Conservation (phyloP, 495 filamentous ascomycete genomes). For the Pyrenula massariospora region DNA sequence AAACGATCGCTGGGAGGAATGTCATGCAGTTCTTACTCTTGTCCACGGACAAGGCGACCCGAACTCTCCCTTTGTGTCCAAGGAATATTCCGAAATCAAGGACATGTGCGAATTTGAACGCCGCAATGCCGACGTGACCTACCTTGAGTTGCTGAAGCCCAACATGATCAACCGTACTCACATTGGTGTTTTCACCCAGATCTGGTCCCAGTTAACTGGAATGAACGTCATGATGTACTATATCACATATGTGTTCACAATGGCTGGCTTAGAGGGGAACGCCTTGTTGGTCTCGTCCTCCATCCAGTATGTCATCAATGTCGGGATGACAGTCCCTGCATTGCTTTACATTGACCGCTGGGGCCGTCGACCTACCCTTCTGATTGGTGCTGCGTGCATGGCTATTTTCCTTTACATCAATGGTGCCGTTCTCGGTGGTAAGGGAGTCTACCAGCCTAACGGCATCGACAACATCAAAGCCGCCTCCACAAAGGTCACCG, state of each 20-base stretch:
- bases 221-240: slow-evolving; percentile 82
- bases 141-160: slow-evolving; percentile 56
- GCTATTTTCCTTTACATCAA: slow-evolving; percentile 57
- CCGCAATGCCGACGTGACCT: slow-evolving; percentile 47
- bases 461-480: slow-evolving; percentile 24
- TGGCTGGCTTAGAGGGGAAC: slow-evolving; percentile 51
- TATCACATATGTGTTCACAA: slow-evolving; percentile 44
- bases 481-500: slow-evolving; percentile 28
- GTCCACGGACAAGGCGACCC: slow-evolving; percentile 57
- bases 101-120: slow-evolving; percentile 61
- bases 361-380: slow-evolving; percentile 52
- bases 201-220: slow-evolving; percentile 75
- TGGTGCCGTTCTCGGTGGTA: slow-evolving; percentile 49
- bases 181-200: slow-evolving; percentile 67
- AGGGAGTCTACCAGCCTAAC: slow-evolving; percentile 34
- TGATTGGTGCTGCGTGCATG: slow-evolving; percentile 58
- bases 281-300: slow-evolving; percentile 53
- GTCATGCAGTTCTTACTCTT: slow-evolving; percentile 47
- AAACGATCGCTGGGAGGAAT: slow-evolving; percentile 65
- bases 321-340: slow-evolving; percentile 40
- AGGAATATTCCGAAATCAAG: slow-evolving; percentile 60
- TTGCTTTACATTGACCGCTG: slow-evolving; percentile 50
- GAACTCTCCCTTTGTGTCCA: slow-evolving; percentile 46
- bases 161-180: slow-evolving; percentile 65
- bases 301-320: slow-evolving; percentile 62